Evolutionary conservation across 345 rosid genomes (phyloP), one percentile per base, ranked within the genome.

Genomic region (Heritiera fomes): DNA sequence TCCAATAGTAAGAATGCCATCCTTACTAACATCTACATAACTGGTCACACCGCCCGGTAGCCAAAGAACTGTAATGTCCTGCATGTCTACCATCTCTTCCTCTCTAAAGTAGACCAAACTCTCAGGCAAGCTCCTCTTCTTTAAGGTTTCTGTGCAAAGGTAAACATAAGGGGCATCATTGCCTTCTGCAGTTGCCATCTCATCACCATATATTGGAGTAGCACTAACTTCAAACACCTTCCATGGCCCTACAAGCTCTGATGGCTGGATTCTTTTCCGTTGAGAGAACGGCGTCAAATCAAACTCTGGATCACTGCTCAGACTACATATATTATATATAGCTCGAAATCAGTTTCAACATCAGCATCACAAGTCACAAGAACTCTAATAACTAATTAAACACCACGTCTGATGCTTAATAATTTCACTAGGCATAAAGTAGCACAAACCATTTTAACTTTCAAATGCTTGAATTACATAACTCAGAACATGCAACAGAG

Each of bases 201-300:
- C 96, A 32, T 90, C 95, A 13, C 91, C 92, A 28, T 84, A 90
- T 68, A 93, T 80, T 6, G 98, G 98, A 63, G 90, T 92, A 43
- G 95, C 98, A 49, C 92, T 92, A 50, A 91, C 87, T 86, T 92
- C 98, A 76, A 93, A 95, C 71, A 93, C 98, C 82, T 95, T 95
- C 99, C 97, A 95, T 14, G 98, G 87, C 40, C 99, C 98, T 38
- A 83, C 83, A 46, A 95, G 91, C 78, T 95, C 92, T 28, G 91
- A 90, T 18, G 97, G 93, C 60, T 82, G 88, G 0, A 88, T 89
- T 6, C 99, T 84, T 76, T 87, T 92, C 66, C 93, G 83, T 82
- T 89, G 92, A 13, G 97, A 95, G 75, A 92, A 91, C 52, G 94
- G 94, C 82, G 86, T 87, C 71, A 87, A 43, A 73, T 91, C 89